Conservation (phyloP, 768 basidiomycete species). For the Kwoniella dendrophila region DNA sequence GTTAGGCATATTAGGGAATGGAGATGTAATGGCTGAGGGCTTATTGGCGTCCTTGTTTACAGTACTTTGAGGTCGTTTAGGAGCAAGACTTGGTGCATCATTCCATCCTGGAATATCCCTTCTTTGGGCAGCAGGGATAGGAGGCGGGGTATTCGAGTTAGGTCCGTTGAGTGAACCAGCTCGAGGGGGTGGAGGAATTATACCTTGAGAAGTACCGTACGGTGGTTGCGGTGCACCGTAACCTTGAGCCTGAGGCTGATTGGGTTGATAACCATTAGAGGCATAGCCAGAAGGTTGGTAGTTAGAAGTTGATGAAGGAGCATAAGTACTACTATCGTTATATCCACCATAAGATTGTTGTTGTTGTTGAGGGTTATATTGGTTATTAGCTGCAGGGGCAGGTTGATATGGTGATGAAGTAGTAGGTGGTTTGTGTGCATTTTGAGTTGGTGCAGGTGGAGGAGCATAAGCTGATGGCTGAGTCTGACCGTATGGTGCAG, state of each 20-base stretch:
- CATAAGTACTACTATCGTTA: constrained; percentile 21
- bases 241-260: constrained; percentile 37
- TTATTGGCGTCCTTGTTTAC: constrained; percentile 60
- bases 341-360: constrained; percentile 18
- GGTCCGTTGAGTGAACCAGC: constrained; percentile 59
- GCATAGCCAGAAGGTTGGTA: constrained; percentile 16
- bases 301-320: constrained; percentile 11
- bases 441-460: constrained; percentile 14
- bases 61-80: constrained; percentile 63
- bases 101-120: constrained; percentile 85
- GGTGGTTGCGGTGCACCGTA: constrained; percentile 35
- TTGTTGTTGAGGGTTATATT: constrained; percentile 16
- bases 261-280: constrained; percentile 46
- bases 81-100: constrained; percentile 68
- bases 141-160: constrained; percentile 56
- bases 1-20: constrained; percentile 72
- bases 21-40: constrained; percentile 75
- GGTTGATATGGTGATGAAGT: constrained; percentile 19
- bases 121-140: constrained; percentile 64
- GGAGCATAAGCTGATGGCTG: constrained; percentile 6
- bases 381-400: constrained; percentile 5
- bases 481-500: constrained; percentile 19
- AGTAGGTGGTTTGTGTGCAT: constrained; percentile 12
- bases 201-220: constrained; percentile 41
- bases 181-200: constrained; percentile 56